Evolutionary conservation across 208 protist species (phyloP).

Genomic region (Phytomonas francai): DNA sequence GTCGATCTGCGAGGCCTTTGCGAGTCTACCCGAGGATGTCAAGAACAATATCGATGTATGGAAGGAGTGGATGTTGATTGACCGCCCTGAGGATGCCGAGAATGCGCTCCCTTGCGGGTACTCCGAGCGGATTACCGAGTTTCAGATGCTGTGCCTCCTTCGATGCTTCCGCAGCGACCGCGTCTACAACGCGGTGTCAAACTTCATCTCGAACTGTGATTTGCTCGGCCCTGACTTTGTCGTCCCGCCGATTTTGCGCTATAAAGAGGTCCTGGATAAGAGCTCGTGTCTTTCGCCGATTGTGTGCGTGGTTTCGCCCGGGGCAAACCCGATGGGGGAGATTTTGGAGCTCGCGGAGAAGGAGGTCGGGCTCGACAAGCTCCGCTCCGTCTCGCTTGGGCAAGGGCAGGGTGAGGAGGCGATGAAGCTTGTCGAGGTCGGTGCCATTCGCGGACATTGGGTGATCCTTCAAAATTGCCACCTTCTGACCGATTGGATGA

Average conservation of each 20-base stretch:
- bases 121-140: conserved; percentile 32
- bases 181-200: conserved; percentile 89
- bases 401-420: conserved; percentile 97
- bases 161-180: conserved; percentile 97
- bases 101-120: conserved; percentile 32
- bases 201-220: conserved; percentile 92
- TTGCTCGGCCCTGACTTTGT: conserved; percentile 92
- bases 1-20: conserved; percentile 71
- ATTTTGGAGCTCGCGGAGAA: conserved; percentile 96
- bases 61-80: conserved; percentile 87
- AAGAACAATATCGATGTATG: conserved; percentile 83
- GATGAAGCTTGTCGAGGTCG: conserved; percentile 93
- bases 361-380: conserved; percentile 90
- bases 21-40: conserved; percentile 61
- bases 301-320: conserved; percentile 98
- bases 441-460: conserved; percentile 95
- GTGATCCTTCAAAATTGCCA: conserved; percentile 99
- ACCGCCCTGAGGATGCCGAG: conserved; percentile 89
- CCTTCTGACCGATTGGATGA: conserved; percentile 97
- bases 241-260: conserved; percentile 95
- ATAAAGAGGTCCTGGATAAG: conserved; percentile 94
- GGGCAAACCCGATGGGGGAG: conserved; percentile 96
- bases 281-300: conserved; percentile 92
- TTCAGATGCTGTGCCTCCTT: conserved; percentile 94
- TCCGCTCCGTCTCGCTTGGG: conserved; percentile 96